Evolutionary conservation across 208 protist genomes (phyloP), one percentile per base, ranked within the genome.

Genomic region (Entamoeba histolytica): DNA sequence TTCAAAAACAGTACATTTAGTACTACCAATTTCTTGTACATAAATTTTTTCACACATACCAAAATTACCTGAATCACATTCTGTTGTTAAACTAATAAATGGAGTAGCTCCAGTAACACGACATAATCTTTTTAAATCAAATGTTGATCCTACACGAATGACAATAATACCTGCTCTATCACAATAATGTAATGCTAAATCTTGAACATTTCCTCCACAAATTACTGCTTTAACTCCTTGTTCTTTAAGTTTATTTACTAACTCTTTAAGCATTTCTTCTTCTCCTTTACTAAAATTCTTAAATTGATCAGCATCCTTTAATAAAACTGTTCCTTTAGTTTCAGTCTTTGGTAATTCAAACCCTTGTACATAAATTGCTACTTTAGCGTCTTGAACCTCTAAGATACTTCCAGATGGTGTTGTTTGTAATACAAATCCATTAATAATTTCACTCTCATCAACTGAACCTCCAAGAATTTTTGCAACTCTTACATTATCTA

Each of bases 221-320:
- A 95, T 55, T 15, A 94, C 23, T 28, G 93, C 91, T 19, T 94
- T 87, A 35, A 93, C 44, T 35, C 94, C 94, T 23, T 8, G 5
- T 15, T 31, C 49, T 15, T 19, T 50, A 47, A 94, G 49, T 19
- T 87, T 28, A 4, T 91, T 6, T 6, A 95, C 31, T 12, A 49
- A 12, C 5, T 57, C 50, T 17, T 91, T 14, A 3, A 93, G 94
- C 6, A 28, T 5, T 31, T 93, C 4, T 47, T 95, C 94, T 78
- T 93, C 91, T 28, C n/a, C 51, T 6, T 52, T 28, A 10, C 55
- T 28, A 95, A 98, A 99, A 92, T 98, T 96, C 55, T 98, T 95
- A 61, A 99, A 96, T 92, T 99, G 98, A 57, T 99, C 96, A n/a
- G 98, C 98, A 93, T 96, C 98, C 91, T 98, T 98, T 92, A 99